Base-by-base conservation (phyloP, 768 basidiomycete genomes). In the Tulasnella sp. region DNA sequence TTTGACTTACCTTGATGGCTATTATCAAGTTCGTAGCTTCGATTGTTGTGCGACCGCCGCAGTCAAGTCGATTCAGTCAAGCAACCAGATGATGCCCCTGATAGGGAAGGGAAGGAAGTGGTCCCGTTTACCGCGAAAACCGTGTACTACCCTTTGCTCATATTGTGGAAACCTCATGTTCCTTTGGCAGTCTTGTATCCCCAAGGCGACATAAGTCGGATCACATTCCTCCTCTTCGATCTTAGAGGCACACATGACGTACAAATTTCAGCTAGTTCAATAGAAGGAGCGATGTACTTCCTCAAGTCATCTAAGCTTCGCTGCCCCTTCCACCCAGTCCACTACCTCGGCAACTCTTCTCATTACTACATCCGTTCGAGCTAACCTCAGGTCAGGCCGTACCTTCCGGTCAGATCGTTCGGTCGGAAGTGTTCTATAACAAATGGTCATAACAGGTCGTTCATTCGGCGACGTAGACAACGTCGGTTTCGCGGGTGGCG, bases 371-470 rank as follows among this genome's bases (percentile, higher is more conserved):
- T 94, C 93, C 78, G 90, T 92, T 79, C 86, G 85, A 0, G 90
- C 92, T 3, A 95, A 85, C 44, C 92, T 86, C 57, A 94, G 83
- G 83, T 95, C 93, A 23, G 93, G 93, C 7, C 92, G 87, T 6
- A 92, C 84, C 6, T 85, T 86, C 23, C 85, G 84, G 82, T 94
- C 92, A 79, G 88, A 87, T 39, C 86, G 86, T 0, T 87, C 85
- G 2, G 46, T 42, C 23, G 92, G 91, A 88, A 94, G 88, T 9
- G 92, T 91, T 26, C 93, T 89, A 84, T 91, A 95, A 82, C 93
- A 95, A 20, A 94, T 90, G 80, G 90, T 87, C 70, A 90, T 82
- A 73, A 83, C 84, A 0, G 92, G 91, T 70, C 87, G 89, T 35
- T 90, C 87, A 80, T 89, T 87, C 16, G 91, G 90, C 0, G 93